These are phyloP conservation scores for Chytriomyces confervae DNA, from an alignment of 192 early-diverging fungal species.

Conservation along the genomic window DNA sequence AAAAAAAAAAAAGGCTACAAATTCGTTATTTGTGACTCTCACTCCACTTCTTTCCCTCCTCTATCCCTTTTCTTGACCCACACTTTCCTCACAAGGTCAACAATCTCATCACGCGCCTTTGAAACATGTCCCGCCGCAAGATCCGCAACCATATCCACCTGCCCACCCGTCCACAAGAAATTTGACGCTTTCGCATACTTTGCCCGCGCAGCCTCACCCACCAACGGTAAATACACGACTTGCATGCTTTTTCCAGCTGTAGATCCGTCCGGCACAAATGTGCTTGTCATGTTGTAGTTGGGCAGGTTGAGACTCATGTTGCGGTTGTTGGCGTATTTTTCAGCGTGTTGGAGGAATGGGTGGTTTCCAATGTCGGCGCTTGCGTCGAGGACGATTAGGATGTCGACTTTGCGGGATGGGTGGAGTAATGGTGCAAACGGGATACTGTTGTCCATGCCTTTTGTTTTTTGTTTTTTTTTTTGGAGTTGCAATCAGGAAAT, in stretches of 20 bases:
- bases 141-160: slow-evolving; percentile 28
- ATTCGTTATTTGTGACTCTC: too few species aligned
- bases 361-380: slow-evolving; percentile 36
- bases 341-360: slow-evolving; percentile 40
- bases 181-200: slow-evolving; percentile 34
- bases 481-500: too few species aligned
- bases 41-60: neutral
- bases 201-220: slow-evolving; percentile 15
- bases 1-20: too few species aligned
- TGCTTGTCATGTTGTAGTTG: neutral
- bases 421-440: slow-evolving; percentile 48
- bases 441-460: slow-evolving; percentile 51
- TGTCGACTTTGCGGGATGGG: slow-evolving; percentile 35
- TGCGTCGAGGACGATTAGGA: slow-evolving; percentile 44
- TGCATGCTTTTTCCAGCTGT: neutral
- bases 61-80: slow-evolving; percentile 18
- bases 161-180: slow-evolving; percentile 28
- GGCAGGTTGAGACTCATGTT: neutral
- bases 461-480: neutral
- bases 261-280: neutral
- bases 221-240: slow-evolving; percentile 34
- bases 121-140: neutral
- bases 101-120: slow-evolving; percentile 11
- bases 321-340: slow-evolving; percentile 25
- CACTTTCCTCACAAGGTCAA: neutral